A percentile compares a stretch with the other conserved stretches of the same genome.
These are phyloP conservation scores for Backusella macrospora DNA, from an alignment of 192 early-diverging fungal genomes.

Conservation along the genomic window DNA sequence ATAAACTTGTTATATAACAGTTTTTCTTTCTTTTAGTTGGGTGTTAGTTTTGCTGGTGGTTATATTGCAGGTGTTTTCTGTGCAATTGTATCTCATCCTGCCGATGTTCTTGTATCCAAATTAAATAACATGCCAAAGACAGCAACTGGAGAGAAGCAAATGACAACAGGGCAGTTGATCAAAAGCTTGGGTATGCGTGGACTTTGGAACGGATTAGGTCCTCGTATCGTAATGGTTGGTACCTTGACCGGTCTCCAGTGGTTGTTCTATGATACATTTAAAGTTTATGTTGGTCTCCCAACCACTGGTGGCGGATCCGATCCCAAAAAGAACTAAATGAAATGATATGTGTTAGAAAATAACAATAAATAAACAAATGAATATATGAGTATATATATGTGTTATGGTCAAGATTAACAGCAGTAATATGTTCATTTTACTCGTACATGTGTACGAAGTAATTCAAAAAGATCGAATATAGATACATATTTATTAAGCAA, in stretches of 20 bases:
- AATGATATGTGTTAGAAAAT: too few relatives aligned
- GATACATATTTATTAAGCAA: neutral
- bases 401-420: too few relatives aligned
- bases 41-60: constrained; percentile 81
- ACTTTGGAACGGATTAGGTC: constrained; percentile 79
- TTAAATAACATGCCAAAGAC: constrained; percentile 36
- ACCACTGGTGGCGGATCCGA: constrained; percentile 21
- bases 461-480: too few relatives aligned
- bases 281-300: constrained; percentile 49
- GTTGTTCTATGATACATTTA: constrained; percentile 85
- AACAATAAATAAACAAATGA: neutral
- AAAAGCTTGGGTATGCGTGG: constrained; percentile 68
- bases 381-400: neutral
- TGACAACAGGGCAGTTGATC: constrained; percentile 12
- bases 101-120: constrained; percentile 80
- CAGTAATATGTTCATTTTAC: too few relatives aligned
- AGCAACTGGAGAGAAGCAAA: constrained; percentile 35
- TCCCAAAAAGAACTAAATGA: neutral
- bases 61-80: constrained; percentile 88
- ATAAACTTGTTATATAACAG: neutral
- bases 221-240: constrained; percentile 93
- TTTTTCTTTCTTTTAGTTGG: constrained; percentile 30
- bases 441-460: too few relatives aligned
- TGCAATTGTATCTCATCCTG: constrained; percentile 90
- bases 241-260: constrained; percentile 87